Base-by-base conservation (phyloP, 2,329 filamentous ascomycete species). In the Aspergillus puulaauensis region DNA sequence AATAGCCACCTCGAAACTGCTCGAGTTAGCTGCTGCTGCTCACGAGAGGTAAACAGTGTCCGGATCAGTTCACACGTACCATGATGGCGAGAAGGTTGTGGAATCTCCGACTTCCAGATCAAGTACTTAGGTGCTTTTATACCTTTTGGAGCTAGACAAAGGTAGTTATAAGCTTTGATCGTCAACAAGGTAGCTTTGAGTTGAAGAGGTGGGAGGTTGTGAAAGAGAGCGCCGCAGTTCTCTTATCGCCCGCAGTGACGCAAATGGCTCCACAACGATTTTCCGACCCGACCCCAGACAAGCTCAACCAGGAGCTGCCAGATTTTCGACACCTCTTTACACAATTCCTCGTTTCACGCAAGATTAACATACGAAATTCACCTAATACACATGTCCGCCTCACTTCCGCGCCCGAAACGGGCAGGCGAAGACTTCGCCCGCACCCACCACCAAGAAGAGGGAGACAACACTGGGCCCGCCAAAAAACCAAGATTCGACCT, bases 401-500 rank as follows among this genome's bases (percentile, higher is more conserved):
- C 84, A 52, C 86, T 87, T 27, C 89, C 89, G 53, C 89, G 91
- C 39, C 91, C 91, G 9, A 96, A 93, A 77, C 88, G 92, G 63
- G 89, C 86, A 4, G 90, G 88, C 67, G 92, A 96, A 77, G 86
- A 88, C 66, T 96, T 90, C 71, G 86, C 89, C 45, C 87, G 90
- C 57, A 86, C 86, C 17, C 86, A 93, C 72, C 87, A 90, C 68
- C 79, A 83, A 64, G 83, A 86, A 54, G 75, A 78, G 49, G 74
- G 77, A 53, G 70, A 69, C 46, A 63, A 67, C 52, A 73, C 72
- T 52, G 80, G 82, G 49, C 78, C 82, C 31, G 71, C 72, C 1
- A 96, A 96, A 73, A 93, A 92, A 70, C 89, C 91, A 58, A 91
- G 90, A 69, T 99, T 99, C 76, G 95, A 99, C 74, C 81, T 95